phyloP scores from a whole-genome alignment of 176 grass and related monocot species.

The Musa itinerans region DNA sequence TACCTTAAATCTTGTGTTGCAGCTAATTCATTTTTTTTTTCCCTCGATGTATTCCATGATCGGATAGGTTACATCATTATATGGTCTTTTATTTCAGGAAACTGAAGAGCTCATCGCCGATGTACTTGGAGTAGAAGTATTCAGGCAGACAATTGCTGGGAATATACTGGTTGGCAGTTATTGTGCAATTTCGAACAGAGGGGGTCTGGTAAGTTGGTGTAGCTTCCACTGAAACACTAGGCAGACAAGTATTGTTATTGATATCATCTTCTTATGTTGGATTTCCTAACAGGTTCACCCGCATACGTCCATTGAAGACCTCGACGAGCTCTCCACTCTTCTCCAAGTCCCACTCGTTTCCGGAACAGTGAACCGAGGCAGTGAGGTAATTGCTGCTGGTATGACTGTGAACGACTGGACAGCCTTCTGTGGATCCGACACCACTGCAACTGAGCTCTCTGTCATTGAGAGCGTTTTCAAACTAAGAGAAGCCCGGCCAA shows the following conservation, averaged over 20 bases:
- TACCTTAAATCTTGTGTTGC: too few relatives aligned
- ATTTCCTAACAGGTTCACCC: conserved; percentile 62
- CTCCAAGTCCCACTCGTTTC: conserved; percentile 93
- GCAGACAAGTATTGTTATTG: not conserved
- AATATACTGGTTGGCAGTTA: conserved; percentile 96
- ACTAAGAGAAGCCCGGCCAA: conserved; percentile 68
- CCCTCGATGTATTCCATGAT: not conserved
- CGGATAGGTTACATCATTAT: not conserved
- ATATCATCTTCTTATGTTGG: not conserved
- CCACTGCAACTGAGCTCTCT: conserved; percentile 82
- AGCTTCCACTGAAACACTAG: not conserved
- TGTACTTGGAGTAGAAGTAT: conserved; percentile 85
- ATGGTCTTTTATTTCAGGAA: conserved; percentile 31
- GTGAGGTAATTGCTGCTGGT: conserved; percentile 80
- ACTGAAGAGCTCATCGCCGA: conserved; percentile 95
- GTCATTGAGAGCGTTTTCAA: conserved; percentile 94
- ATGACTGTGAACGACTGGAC: conserved; percentile 99
- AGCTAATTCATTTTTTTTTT: not conserved
- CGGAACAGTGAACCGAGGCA: conserved; percentile 93
- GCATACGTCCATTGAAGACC: conserved; percentile 93
- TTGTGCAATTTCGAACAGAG: conserved; percentile 73
- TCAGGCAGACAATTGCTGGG: conserved; percentile 83
- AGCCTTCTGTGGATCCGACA: conserved; percentile 86
- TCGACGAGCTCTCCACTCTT: conserved; percentile 90
- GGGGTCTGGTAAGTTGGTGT: conserved; percentile 56